Evolutionary conservation across 1,139 yeast species (phyloP).

Genomic region (Geotrichum histeridarum): DNA sequence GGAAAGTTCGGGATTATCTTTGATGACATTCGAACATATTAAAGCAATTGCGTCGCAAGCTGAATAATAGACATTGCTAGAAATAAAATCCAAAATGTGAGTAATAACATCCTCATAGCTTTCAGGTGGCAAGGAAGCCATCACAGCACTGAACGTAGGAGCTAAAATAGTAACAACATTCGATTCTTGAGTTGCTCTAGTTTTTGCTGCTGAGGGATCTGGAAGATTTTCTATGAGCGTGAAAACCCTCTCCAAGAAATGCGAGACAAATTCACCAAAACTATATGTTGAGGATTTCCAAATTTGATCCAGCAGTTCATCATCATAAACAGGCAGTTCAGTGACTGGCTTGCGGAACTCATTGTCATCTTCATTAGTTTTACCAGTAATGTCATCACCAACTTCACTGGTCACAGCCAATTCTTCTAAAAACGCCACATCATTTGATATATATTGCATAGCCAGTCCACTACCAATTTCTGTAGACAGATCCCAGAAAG

Average conservation of each 20-base stretch:
- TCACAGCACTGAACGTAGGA: slow-evolving; percentile 59
- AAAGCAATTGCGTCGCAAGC: slow-evolving; percentile 66
- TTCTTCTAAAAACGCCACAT: slow-evolving; percentile 35
- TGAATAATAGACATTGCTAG: slow-evolving; percentile 57
- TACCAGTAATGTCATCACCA: slow-evolving; percentile 2
- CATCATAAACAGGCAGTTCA: slow-evolving; percentile 37
- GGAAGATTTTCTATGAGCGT: slow-evolving; percentile 72
- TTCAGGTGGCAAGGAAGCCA: slow-evolving; percentile 67
- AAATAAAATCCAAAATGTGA: slow-evolving; percentile 51
- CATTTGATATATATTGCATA: slow-evolving; percentile 60
- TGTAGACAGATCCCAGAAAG: slow-evolving; percentile 44
- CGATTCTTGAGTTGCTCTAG: slow-evolving; percentile 35
- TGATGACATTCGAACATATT: slow-evolving; percentile 63
- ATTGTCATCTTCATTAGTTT: slow-evolving; percentile 20
- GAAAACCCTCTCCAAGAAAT: slow-evolving; percentile 58
- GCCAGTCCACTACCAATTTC: slow-evolving; percentile 49
- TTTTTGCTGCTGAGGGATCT: slow-evolving; percentile 28
- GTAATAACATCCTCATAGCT: slow-evolving; percentile 52
- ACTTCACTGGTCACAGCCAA: slow-evolving; percentile 9
- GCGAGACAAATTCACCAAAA: slow-evolving; percentile 56
- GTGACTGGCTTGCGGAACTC: slow-evolving; percentile 21
- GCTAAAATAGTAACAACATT: slow-evolving; percentile 54
- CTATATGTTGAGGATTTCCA: slow-evolving; percentile 69
- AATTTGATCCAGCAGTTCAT: slow-evolving; percentile 50
- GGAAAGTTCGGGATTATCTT: slow-evolving; percentile 51